Evolutionary conservation across 2,329 filamentous ascomycete species (phyloP), one percentile per base, ranked within the genome.

Genomic region (Colletotrichum lindemuthianum): DNA sequence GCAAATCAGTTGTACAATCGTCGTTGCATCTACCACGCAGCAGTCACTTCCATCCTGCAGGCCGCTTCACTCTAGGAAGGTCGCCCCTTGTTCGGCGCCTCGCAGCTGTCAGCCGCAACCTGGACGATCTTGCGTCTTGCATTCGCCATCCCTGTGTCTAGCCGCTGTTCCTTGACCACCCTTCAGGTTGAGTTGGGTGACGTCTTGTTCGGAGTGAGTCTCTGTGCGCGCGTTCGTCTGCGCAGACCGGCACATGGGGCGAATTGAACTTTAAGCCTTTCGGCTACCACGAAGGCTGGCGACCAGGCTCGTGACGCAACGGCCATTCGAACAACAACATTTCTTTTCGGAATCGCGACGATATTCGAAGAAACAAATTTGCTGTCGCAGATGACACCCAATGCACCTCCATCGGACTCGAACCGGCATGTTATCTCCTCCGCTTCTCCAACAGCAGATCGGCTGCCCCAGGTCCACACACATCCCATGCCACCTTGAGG

Each of bases 381-480:
- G 24, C 24, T 4, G 24, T 24, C 24, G 24, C 24, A 24, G 24
- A 24, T 24, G 24, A 24, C 24, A 24, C 24, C 24, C 24, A 24
- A 24, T 4, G 24, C 24, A 24, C 24, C 24, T 3, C 24, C 24
- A 24, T 24, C 24, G 24, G 24, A 24, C 24, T 24, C 24, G 24
- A 24, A 24, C 24, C 4, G 24, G 24, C 24, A 24, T 24, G 24
- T 24, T 24, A 24, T 24, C 24, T 24, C 24, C 13, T 2, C 8
- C 32, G 11, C 16, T 59, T 36, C 50, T 36, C 45, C 57, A 51
- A 51, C 40, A 12, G 5, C 39, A 60, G 16, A 57, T 11, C 15
- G 34, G 11, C 57, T 49, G 47, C 37, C 12, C 58, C 45, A 45
- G 58, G 48, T 45, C 61, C 61, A 65, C 61, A 60, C 61, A 65